A percentile compares a stretch with the other conserved stretches of the same genome.
Conservation (phyloP, 2,329 filamentous ascomycete genomes). For the Ampelomyces quisqualis region DNA sequence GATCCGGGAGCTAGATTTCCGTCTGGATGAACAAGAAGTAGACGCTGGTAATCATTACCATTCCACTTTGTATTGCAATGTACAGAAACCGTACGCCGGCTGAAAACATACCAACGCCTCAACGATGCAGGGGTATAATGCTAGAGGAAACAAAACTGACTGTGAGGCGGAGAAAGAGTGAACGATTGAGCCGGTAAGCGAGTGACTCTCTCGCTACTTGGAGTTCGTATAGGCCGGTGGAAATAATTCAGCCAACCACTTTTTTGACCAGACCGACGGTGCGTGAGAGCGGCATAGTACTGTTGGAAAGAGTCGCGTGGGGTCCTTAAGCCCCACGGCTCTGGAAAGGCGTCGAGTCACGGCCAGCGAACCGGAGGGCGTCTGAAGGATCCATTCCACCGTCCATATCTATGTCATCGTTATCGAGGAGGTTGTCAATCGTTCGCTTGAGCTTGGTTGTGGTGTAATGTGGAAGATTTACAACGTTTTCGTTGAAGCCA, state of each 20-base stretch:
- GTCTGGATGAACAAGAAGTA: too few species aligned
- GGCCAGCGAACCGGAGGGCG: constrained; percentile 32
- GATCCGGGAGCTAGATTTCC: too few species aligned
- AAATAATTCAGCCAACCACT: too few species aligned
- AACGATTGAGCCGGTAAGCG: neutral
- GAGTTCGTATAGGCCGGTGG: too few species aligned
- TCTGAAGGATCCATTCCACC: constrained; percentile 30
- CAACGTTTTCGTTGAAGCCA: too few species aligned
- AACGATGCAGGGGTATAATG: constrained; percentile 3
- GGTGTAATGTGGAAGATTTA: constrained; percentile 5
- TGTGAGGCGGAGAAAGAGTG: neutral
- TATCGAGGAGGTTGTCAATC: constrained; percentile 28
- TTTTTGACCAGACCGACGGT: too few species aligned
- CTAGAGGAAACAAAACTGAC: neutral
- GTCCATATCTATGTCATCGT: constrained; percentile 40
- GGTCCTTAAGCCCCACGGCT: constrained; percentile 7
- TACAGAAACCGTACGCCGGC: too few species aligned
- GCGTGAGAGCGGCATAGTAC: neutral
- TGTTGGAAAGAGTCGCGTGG: neutral
- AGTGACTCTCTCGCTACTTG: too few species aligned
- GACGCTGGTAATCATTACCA: too few species aligned
- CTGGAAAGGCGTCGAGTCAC: constrained; percentile 31
- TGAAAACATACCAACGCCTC: neutral
- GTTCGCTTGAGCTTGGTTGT: constrained; percentile 26
- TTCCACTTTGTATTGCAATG: too few species aligned